Evolutionary conservation across 176 grass and related monocot genomes (phyloP).

Genomic region (Olyra latifolia): DNA sequence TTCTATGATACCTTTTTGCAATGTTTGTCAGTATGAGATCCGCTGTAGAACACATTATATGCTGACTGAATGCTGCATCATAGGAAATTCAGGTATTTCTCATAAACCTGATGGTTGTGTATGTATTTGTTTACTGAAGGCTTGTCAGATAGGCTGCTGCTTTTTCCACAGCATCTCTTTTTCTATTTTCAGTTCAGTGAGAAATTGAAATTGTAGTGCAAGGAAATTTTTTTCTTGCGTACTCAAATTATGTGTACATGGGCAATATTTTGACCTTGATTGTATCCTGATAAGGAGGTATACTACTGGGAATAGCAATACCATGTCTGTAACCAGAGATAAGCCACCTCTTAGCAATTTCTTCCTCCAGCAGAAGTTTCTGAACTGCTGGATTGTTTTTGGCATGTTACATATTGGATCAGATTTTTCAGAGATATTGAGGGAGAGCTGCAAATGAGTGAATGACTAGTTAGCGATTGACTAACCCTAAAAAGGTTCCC

Average conservation of each 20-base stretch:
- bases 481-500: not conserved
- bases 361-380: not conserved
- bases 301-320: not conserved
- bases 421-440: not conserved
- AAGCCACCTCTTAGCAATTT: not conserved
- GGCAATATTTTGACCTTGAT: not conserved
- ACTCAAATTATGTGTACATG: not conserved
- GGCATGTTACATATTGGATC: not conserved
- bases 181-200: not conserved
- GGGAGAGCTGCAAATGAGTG: not conserved
- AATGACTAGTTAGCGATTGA: not conserved
- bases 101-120: not conserved
- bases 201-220: not conserved
- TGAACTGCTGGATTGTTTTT: not conserved
- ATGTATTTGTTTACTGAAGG: not conserved
- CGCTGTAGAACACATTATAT: not conserved
- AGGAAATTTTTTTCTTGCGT: not conserved
- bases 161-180: not conserved
- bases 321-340: not conserved
- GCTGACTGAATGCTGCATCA: not conserved
- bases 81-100: not conserved
- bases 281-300: not conserved
- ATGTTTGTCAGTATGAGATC: not conserved
- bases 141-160: not conserved
- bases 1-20: not conserved